Conservation (phyloP, 2,329 filamentous ascomycete genomes). For the Calycina marina region DNA sequence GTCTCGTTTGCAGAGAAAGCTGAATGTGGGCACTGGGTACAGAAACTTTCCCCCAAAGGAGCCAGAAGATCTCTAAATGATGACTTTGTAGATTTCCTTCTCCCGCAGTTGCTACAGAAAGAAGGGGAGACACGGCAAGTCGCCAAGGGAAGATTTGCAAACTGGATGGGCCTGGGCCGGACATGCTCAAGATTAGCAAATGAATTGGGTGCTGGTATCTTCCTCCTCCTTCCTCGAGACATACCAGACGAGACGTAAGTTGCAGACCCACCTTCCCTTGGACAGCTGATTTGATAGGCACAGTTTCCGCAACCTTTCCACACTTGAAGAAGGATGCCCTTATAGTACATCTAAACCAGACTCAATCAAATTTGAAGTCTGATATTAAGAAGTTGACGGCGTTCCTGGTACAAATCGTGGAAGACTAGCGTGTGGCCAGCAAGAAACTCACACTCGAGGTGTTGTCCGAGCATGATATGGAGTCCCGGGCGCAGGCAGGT, state of each 20-base stretch:
- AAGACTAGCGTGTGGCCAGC: constrained; percentile 2
- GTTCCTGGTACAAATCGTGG: constrained; percentile 1
- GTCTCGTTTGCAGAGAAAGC: no score
- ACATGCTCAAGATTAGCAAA: constrained; percentile 3
- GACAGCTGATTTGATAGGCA: constrained; percentile 2
- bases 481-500: constrained; percentile 3
- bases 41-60: no score
- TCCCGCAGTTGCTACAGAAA: constrained; percentile 3
- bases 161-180: constrained; percentile 3
- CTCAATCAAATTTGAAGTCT: constrained; percentile 1
- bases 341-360: constrained; percentile 2
- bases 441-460: constrained; percentile 5
- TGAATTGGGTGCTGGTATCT: constrained; percentile 2
- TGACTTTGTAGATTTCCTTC: constrained; percentile 7
- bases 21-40: no score
- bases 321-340: constrained; percentile 3
- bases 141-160: constrained; percentile 4
- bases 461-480: constrained; percentile 4
- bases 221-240: constrained; percentile 4
- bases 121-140: constrained; percentile 3
- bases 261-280: neutral
- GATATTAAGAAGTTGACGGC: constrained; percentile 3
- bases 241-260: constrained; percentile 5
- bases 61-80: constrained; percentile 3
- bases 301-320: constrained; percentile 1